Base-by-base conservation (phyloP, 2,329 filamentous ascomycete species). In the Aspergillus ibericus region DNA sequence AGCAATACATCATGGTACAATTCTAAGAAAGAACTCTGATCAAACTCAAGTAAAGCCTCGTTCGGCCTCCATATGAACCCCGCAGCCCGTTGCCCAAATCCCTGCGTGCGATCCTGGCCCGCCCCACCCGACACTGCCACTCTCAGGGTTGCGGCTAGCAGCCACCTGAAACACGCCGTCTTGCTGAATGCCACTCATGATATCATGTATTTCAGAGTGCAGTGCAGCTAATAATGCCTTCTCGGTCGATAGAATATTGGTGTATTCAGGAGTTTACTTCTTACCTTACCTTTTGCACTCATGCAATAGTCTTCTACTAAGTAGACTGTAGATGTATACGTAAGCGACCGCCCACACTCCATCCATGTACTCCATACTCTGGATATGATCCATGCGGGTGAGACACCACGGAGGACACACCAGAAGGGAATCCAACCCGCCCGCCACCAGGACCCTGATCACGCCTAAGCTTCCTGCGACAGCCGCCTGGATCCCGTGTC, bases 71-170 rank as follows among this genome's bases (percentile, higher is more conserved):
- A 54, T 46, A 12, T 22, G n/a, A 53, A 53, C 69, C 70, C 69
- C 69, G 68, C 69, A 71, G 61, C 67, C 65, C 59, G 59, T 69
- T 66, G 54, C 42, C 52, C 55, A 57, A 53, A 72, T 71, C 70
- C 70, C 68, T 71, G 68, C 58, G 63, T 72, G 62, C 67, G 70
- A 70, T 71, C 67, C 69, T 71, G 63, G 62, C n/a, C 42, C 42
- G 35, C 61, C 59, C 56, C 53, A 36, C 27, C 66, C 69, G 65
- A 53, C 66, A 69, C 66, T 71, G 65, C 69, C 68, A 68, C 67
- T 60, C 51, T 67, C 68, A 70, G 69, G 68, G 62, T 70, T 63
- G 59, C 66, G 63, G 64, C 71, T 72, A 73, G 62, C 57, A 54
- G 53, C 42, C 51, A 64, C 60, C 60, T 73, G 71, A 73, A 73